Evolutionary conservation across 2,329 filamentous ascomycete species (phyloP), one percentile per base, ranked within the genome.

Genomic region (Corynespora cassiicola): DNA sequence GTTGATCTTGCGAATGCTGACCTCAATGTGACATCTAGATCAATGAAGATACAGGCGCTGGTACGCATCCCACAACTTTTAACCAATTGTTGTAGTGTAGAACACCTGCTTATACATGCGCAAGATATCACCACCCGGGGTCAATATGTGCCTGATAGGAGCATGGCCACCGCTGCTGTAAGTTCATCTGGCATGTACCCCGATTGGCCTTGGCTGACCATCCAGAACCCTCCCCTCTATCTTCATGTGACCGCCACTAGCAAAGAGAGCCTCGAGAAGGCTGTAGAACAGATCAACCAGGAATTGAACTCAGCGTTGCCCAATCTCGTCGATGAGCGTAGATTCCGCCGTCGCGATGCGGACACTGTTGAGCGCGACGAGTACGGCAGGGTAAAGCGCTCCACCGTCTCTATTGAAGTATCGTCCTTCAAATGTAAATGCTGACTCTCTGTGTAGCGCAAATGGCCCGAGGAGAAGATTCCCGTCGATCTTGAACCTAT

Each of bases 61-160:
- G 94, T 99, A 99, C 85, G 91, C 77, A 80, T 82, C 57, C 80
- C 80, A 39, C 83, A 83, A 48, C 85, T 64, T 82, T 77, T 15
- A 89, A 82, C 56, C 83, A 76, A 48, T 65, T 56, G 72, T n/a
- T n/a, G n/a, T n/a, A n/a, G n/a, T 70, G 71, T 74, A 68, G 75
- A 75, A 75, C 71, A 70, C 65, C 75, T 81, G 76, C 81, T 84
- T 75, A 83, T 80, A 65, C 75, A 67, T 76, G 68, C 73, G 74
- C 73, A 90, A 97, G 94, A 99, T 91, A 90, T 99, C 79, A 99
- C 94, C 31, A 97, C 92, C 43, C 87, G 92, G 67, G 94, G 94
- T 74, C 92, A 85, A 66, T 99, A 97, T 68, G 95, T 94, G 60
- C 94, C 94, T 2, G 95, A 97, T 73, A 97, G 96, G 76, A 91